Evolutionary conservation across 441 rosid species (phyloP), one percentile per base, ranked within the genome.

Genomic region (Erysimum pusillum): DNA sequence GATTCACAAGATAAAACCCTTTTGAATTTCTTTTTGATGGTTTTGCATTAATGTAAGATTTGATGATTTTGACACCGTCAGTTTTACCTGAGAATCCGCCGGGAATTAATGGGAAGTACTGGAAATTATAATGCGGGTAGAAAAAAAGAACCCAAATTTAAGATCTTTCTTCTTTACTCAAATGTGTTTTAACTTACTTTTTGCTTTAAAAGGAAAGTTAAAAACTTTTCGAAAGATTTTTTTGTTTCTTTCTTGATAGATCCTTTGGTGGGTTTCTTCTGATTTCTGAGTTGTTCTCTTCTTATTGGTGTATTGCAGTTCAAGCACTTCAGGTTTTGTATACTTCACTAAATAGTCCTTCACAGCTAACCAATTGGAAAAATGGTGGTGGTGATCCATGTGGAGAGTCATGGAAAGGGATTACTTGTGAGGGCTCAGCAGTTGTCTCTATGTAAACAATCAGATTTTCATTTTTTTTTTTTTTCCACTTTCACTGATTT

Each of bases 331-430:
- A 90, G 80, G 89, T 87, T 41, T 8, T 93, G 74, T 96, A 87
- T 81, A 84, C 91, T 77, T 85, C 99, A 69, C 71, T 96, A 53
- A 89, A 90, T 78, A 87, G 87, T 73, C 88, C 99, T 76, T 79
- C 88, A 14, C 88, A 90, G 89, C 85, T 96, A 32, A 93, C 94
- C 61, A 90, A 84, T 82, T 96, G 99, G 99, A 90, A 87, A 65
- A 85, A 67, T 74, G 76, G 63, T 17, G 93, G 91, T 22, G 93
- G 92, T n/a, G 99, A 96, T 88, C 99, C 98, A n/a, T 96, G 99
- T 81, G 84, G 81, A 64, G 97, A 93, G 82, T 85, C 97, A 66
- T 96, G 99, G 99, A 88, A 84, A 86, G 99, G 99, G 73, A 79
- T 96, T 64, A 80, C 84, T 25, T 96, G 99, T 69, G 88, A 89